phyloP scores from a whole-genome alignment of 2,329 filamentous ascomycete genomes.

The Aureobasidium sp. region DNA sequence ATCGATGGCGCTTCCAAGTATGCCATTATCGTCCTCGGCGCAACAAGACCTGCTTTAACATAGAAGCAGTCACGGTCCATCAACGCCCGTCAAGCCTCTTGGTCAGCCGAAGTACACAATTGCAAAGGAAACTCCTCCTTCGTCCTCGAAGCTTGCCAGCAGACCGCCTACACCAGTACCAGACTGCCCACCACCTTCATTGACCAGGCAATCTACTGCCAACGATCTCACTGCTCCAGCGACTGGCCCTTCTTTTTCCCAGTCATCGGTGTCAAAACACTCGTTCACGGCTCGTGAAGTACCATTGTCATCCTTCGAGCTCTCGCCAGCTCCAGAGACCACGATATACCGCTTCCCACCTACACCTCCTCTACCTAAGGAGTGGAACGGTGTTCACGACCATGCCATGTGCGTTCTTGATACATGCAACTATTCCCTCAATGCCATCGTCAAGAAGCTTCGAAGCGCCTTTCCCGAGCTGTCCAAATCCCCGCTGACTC shows the following conservation, averaged over 20 bases:
- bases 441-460: conserved; percentile 26
- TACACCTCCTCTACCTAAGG: conserved; percentile 24
- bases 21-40: not conserved
- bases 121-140: conserved; percentile 6
- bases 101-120: not conserved
- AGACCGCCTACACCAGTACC: conserved; percentile 10
- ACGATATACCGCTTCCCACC: not conserved
- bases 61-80: not conserved
- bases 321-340: not conserved
- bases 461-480: conserved; percentile 27
- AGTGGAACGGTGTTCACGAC: conserved; percentile 28
- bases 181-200: not conserved
- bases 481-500: conserved; percentile 22
- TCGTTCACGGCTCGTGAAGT: not conserved
- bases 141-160: conserved; percentile 6
- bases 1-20: not conserved
- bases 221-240: not conserved
- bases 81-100: not conserved
- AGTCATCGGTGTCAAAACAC: not conserved
- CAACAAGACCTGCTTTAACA: not conserved
- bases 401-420: conserved; percentile 31
- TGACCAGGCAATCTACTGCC: not conserved
- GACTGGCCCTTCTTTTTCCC: not conserved
- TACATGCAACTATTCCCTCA: conserved; percentile 23
- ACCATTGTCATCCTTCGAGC: not conserved